phyloP scores from a whole-genome alignment of 2,329 filamentous ascomycete genomes.

The Trichoderma gracile region DNA sequence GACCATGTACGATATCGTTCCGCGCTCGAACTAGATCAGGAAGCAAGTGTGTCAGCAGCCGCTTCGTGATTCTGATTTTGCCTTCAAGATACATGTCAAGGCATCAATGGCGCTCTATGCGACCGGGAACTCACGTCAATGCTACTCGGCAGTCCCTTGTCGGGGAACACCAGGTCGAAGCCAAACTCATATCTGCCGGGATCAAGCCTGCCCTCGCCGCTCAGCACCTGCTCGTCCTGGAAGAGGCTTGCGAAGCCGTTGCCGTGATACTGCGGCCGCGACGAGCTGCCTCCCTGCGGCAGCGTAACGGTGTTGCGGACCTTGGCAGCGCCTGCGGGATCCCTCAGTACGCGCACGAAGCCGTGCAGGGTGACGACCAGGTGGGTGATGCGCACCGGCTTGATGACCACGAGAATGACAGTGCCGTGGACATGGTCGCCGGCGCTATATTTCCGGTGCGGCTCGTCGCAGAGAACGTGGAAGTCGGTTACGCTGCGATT shows the following conservation, averaged over 20 bases:
- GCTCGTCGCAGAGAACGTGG: conserved; percentile 74
- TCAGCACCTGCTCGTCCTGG: conserved; percentile 78
- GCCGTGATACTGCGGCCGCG: conserved; percentile 62
- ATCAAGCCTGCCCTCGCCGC: conserved; percentile 73
- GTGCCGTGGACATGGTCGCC: conserved; percentile 73
- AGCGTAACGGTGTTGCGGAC: conserved; percentile 49
- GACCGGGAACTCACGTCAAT: conserved; percentile 71
- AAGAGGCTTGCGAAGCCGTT: conserved; percentile 81
- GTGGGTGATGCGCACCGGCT: conserved; percentile 76
- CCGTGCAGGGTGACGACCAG: conserved; percentile 76
- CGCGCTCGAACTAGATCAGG: conserved; percentile 78
- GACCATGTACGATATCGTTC: conserved; percentile 87
- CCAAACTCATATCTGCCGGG: conserved; percentile 78
- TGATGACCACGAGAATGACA: conserved; percentile 71
- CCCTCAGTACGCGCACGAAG: conserved; percentile 77
- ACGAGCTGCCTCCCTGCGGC: conserved; percentile 41
- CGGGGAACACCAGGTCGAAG: conserved; percentile 70
- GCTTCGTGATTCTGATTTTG: not conserved
- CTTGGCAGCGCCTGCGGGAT: conserved; percentile 58
- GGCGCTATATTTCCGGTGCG: conserved; percentile 72
- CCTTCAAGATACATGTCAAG: not conserved
- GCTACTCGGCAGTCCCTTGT: conserved; percentile 76
- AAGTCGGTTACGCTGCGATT: conserved; percentile 73
- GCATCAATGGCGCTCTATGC: not conserved
- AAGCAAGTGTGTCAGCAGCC: conserved; percentile 23